Conservation (phyloP, 1,284 basidiomycete genomes). For the Trametes versicolor region DNA sequence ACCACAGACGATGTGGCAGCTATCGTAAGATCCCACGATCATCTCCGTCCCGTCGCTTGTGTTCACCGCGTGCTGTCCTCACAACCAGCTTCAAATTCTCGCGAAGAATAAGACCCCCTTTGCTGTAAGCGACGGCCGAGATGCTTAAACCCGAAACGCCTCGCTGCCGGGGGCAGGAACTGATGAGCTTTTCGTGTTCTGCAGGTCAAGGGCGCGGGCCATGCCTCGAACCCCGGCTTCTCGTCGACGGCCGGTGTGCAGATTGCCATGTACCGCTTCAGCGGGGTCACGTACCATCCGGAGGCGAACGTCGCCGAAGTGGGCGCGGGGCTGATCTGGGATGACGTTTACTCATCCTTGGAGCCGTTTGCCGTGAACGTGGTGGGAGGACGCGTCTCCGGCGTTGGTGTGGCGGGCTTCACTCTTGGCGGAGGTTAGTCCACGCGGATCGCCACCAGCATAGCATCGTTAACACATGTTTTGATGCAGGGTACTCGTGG, state of each 20-base stretch:
- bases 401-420: conserved; percentile 56
- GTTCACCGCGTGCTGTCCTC: conserved; percentile 4
- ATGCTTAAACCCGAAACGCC: neutral
- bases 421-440: conserved; percentile 56
- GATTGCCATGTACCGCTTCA: conserved; percentile 58
- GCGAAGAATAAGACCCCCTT: conserved; percentile 49
- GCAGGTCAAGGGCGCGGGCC: conserved; percentile 61
- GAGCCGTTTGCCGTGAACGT: conserved; percentile 51
- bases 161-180: neutral
- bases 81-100: conserved; percentile 55
- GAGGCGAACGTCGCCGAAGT: conserved; percentile 48
- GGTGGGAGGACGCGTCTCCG: conserved; percentile 55
- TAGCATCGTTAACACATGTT: neutral
- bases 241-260: conserved; percentile 63
- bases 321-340: conserved; percentile 61
- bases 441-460: neutral
- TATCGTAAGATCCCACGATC: conserved; percentile 35
- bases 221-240: conserved; percentile 56
- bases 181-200: neutral
- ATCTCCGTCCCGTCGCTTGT: conserved; percentile 12
- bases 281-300: conserved; percentile 48
- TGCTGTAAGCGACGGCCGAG: conserved; percentile 42
- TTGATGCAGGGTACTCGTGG: conserved; percentile 51
- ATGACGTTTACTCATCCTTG: conserved; percentile 55
- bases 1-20: conserved; percentile 41